Evolutionary conservation across 169 alveolate genomes (phyloP).

Genomic region (Plasmodium relictum): DNA sequence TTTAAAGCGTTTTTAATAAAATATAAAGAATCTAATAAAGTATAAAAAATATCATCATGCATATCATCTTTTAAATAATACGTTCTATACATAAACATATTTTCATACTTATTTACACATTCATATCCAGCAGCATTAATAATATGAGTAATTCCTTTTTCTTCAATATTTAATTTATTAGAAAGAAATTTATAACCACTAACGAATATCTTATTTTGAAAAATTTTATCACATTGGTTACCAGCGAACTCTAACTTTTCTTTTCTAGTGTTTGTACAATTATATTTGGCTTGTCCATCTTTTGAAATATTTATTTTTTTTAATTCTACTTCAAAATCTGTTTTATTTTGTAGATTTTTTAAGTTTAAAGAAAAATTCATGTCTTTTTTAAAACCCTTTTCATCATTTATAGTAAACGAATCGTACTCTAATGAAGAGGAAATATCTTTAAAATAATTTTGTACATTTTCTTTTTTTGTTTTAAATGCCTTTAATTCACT

Average conservation of each 20-base stretch:
- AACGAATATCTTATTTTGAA: conserved; percentile 46
- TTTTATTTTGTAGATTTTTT: too few relatives aligned
- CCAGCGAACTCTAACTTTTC: conserved; percentile 8
- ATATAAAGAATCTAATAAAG: conserved; percentile 64
- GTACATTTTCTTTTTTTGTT: too few relatives aligned
- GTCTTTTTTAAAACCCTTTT: too few relatives aligned
- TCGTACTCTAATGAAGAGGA: too few relatives aligned
- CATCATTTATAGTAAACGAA: too few relatives aligned
- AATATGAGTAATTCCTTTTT: conserved; percentile 70
- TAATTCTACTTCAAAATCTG: too few relatives aligned
- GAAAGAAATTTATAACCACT: conserved; percentile 76
- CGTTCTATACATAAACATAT: conserved; percentile 46
- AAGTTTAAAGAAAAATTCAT: too few relatives aligned
- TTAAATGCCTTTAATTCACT: too few relatives aligned
- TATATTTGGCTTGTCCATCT: not conserved
- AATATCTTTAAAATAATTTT: too few relatives aligned
- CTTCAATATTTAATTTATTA: conserved; percentile 15
- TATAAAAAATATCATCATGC: conserved; percentile 75
- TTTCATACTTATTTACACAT: conserved; percentile 61
- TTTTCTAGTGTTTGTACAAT: not conserved
- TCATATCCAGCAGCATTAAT: conserved; percentile 76
- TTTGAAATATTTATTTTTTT: not conserved
- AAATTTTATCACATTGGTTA: conserved; percentile 71
- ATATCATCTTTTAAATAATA: conserved; percentile 75
- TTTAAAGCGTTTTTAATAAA: conserved; percentile 56